Evolutionary conservation across 1,284 basidiomycete genomes (phyloP).

Genomic region (Heterobasidion parviporum): DNA sequence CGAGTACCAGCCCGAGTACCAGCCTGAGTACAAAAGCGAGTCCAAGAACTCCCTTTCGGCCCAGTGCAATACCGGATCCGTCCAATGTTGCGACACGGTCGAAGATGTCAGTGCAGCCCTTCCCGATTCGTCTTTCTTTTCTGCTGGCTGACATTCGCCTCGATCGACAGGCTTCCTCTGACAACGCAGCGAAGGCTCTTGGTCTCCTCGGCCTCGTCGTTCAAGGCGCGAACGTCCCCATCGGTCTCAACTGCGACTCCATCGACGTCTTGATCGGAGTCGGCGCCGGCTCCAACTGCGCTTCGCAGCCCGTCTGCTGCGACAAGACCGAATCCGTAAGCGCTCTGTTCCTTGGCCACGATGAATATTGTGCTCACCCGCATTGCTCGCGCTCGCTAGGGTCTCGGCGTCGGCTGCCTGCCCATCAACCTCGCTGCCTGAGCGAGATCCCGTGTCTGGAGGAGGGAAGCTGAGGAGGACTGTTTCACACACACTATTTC

Average conservation of each 20-base stretch:
- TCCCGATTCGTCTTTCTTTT: not conserved
- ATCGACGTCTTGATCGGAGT: conserved; percentile 12
- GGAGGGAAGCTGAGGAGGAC: not conserved
- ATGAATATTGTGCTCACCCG: not conserved
- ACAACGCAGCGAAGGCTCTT: conserved; percentile 7
- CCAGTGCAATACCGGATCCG: not conserved
- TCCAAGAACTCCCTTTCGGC: not conserved
- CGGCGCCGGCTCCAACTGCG: conserved; percentile 12
- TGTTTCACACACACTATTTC: not conserved
- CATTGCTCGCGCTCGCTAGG: not conserved
- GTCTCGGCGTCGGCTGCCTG: not conserved
- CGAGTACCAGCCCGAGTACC: not conserved
- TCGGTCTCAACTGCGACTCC: conserved; percentile 19
- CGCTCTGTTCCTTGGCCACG: not conserved
- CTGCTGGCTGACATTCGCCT: not conserved
- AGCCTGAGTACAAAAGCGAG: not conserved
- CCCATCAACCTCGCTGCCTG: not conserved
- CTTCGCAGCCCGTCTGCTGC: conserved; percentile 19
- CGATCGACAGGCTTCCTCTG: not conserved
- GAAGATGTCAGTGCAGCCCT: not conserved
- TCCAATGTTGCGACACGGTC: not conserved
- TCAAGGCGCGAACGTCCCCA: conserved; percentile 10
- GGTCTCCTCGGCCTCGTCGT: conserved; percentile 15
- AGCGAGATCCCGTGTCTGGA: not conserved
- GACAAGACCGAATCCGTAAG: conserved; percentile 18